Percentiles rank a stretch among this genome's conserved stretches.
Conservation (phyloP, 129 eudicot species). For the Tanacetum coccineum region DNA sequence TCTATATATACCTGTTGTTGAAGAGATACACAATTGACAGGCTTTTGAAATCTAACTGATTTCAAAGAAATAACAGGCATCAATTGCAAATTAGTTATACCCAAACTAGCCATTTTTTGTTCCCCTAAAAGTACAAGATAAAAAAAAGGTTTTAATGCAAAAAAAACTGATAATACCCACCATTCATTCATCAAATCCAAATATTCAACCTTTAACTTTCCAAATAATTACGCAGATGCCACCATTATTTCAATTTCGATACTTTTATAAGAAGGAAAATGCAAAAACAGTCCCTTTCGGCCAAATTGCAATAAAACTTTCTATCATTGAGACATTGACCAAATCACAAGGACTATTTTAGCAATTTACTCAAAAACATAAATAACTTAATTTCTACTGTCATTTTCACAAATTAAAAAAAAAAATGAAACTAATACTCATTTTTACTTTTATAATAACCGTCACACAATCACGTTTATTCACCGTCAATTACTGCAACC, state of each 20-base stretch:
- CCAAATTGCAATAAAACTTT: too few species aligned
- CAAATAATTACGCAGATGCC: conserved; percentile 29
- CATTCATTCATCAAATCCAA: conserved; percentile 22
- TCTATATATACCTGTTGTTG: conserved; percentile 35
- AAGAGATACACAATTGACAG: conserved; percentile 33
- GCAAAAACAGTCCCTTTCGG: too few species aligned
- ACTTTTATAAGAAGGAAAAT: background rate
- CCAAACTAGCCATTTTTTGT: conserved; percentile 31
- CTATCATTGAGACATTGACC: too few species aligned
- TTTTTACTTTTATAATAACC: conserved; percentile 17
- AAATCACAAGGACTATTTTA: too few species aligned
- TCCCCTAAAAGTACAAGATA: conserved; percentile 20
- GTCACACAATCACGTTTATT: conserved; percentile 15
- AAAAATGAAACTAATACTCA: conserved; percentile 19
- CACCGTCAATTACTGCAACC: conserved; percentile 31
- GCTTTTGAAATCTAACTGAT: conserved; percentile 18
- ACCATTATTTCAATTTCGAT: background rate
- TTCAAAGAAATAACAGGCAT: conserved; percentile 15
- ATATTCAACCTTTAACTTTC: conserved; percentile 22
- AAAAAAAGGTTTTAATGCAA: conserved; percentile 20
- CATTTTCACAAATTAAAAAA: conserved; percentile 21
- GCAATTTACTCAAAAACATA: too few species aligned
- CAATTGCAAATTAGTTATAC: conserved; percentile 27
- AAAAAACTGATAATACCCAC: conserved; percentile 21
- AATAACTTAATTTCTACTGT: conserved; percentile 5